Base-by-base conservation (phyloP, 768 basidiomycete species). In the Udeniomyces megalosporus region DNA sequence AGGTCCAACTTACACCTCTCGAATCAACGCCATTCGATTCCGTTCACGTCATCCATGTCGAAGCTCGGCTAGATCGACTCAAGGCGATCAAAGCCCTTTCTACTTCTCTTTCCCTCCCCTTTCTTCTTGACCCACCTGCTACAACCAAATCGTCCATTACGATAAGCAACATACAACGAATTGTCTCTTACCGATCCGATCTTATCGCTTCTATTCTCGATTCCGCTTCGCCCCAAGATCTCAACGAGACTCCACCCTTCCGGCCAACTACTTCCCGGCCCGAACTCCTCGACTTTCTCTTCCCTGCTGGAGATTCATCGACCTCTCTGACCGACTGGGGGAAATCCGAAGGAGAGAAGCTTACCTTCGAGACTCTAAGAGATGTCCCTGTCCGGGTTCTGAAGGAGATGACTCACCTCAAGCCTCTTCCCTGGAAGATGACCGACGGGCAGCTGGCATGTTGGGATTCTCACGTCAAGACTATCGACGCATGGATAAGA, bases 391-490 rank as follows among this genome's bases (percentile, higher is more conserved):
- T 38, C 17, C 24, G 20, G 15, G 17, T 28, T 1, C 42, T 57
- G 14, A 57, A 24, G 15, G 42, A 24, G 22, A 14, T 57, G 20
- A 46, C 42, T 10, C 22, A 22, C 12, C 17, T 57, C 42, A 57
- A 57, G 26, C 55, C 55, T n/a, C 28, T 57, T 7, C 55, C 55
- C 1, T 57, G 55, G 55, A 57, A 35, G 10, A 46, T 20, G 22
- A 42, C 55, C 15, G 29, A 24, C 4, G 55, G 55, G 1, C 35
- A 26, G 44, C 35, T 57, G 6, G 55, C 55, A 1, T 57, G 55
- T 28, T 57, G 55, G 55, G 38, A 57, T 44, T 57, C 55, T 8
- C 55, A 57, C n/a, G 24, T 42, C 44, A 35, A 57, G 26, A 57
- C 38, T 44, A 57, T 57, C 24, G 28, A 31, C 29, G 29, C 29